phyloP scores from a whole-genome alignment of 1,284 basidiomycete genomes.

The Fomitopsis betulina region DNA sequence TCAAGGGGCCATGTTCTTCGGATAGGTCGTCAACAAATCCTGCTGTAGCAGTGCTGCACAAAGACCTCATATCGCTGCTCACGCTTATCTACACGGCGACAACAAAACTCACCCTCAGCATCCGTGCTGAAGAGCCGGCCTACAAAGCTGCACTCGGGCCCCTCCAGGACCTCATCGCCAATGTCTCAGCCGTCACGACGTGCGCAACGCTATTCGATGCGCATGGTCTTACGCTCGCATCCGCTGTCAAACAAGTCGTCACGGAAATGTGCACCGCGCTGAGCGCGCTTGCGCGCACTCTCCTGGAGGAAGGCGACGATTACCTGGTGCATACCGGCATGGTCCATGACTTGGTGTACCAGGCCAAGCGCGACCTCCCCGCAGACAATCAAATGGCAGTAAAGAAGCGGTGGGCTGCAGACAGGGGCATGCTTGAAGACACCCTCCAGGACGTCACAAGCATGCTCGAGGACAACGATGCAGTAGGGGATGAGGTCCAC shows the following conservation, averaged over 20 bases:
- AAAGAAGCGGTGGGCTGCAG: constrained; percentile 46
- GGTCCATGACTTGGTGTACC: constrained; percentile 62
- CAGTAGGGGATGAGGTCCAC: constrained; percentile 21
- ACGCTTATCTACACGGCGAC: constrained; percentile 54
- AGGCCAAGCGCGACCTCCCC: constrained; percentile 49
- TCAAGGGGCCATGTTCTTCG: constrained; percentile 12
- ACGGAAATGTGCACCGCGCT: constrained; percentile 45
- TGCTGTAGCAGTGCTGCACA: constrained; percentile 38
- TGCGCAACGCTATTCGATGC: constrained; percentile 49
- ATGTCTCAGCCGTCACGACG: constrained; percentile 52
- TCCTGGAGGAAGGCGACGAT: constrained; percentile 32
- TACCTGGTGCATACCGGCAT: constrained; percentile 60
- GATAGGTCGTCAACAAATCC: constrained; percentile 20
- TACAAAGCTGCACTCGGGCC: constrained; percentile 51
- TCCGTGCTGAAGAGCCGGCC: constrained; percentile 57
- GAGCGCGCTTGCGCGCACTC: constrained; percentile 35
- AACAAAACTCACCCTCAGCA: constrained; percentile 62
- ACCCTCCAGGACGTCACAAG: constrained; percentile 53
- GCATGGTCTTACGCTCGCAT: constrained; percentile 52
- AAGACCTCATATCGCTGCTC: constrained; percentile 58
- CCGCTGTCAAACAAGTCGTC: constrained; percentile 40
- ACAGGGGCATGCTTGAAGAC: constrained; percentile 58
- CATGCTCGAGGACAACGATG: constrained; percentile 41
- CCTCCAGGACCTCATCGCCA: constrained; percentile 52
- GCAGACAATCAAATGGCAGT: constrained; percentile 58